Base-by-base conservation (phyloP, 2,329 filamentous ascomycete species). In the Cytospora chrysosperma region DNA sequence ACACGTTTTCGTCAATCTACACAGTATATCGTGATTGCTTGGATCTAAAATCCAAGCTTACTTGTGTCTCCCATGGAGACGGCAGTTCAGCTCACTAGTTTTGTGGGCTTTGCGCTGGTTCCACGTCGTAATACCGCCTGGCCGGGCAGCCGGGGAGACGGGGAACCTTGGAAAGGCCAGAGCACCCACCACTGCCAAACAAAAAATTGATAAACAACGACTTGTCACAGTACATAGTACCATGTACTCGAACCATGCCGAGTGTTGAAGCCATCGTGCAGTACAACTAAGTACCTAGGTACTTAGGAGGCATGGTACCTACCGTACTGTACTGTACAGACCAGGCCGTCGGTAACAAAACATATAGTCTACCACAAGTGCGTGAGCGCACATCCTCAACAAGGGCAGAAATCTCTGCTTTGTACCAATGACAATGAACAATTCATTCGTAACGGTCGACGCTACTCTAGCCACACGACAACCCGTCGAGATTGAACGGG, bases 21-120 rank as follows among this genome's bases (percentile, higher is more conserved):
- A 34, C 32, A 34, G 32, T 34, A 34, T 34, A 52, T 52, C 50
- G 32, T 32, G 34, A 34, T 61, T 28, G 21, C 58, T 61, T 61
- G 58, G 58, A 55, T n/a, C 52, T 51, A 40, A 49, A 34, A 61
- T 17, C 58, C 50, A 52, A 61, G 58, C 58, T 55, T 47, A 24
- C 19, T 19, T 47, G 40, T 43, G 40, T 47, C 24, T 24, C 10
- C 43, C 43, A 47, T 24, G n/a, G 21, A 47, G 43, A 47, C 43
- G 43, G 43, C 43, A 47, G 17, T 47, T 47, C 21, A 47, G 43
- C 43, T 47, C 43, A 21, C 43, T 47, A 47, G 43, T 47, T 47
- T 47, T 60, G 58, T 60, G 58, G 58, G 58, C 50, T 60, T 37
- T 30, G 7, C n/a, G n/a, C 32, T 47, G 49, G 49, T 47, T n/a